Evolutionary conservation across 1,284 basidiomycete species (phyloP), one percentile per base, ranked within the genome.

Genomic region (Fomes fomentarius): DNA sequence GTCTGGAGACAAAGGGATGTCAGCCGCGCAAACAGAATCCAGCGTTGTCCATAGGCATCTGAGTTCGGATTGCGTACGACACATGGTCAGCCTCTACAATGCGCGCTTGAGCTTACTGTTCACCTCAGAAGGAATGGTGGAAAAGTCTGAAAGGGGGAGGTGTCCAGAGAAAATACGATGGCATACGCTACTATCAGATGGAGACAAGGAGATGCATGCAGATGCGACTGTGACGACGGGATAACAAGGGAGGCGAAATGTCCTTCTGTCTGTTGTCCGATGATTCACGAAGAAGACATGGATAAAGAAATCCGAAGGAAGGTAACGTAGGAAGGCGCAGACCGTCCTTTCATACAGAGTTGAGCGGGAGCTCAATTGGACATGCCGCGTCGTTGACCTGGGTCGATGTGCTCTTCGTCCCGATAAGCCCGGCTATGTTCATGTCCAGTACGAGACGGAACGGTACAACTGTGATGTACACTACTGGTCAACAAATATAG

Each of bases 361-460:
- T 83, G 7, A 74, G 58, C 6, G 88, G 65, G 1, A 95, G 77
- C 68, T 92, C 83, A 61, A 94, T 81, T 1, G 93, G 93, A 66
- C 93, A 96, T 14, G 76, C 69, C 0, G 87, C 87, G 61, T 84
- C 78, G 7, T 78, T 74, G 41, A 93, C 76, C 56, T 83, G 73
- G 0, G 85, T 81, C 0, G 84, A 80, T 0, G 83, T 74, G 17
- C 71, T 71, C 30, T 78, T 81, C 12, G 75, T 73, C 14, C 77
- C 75, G n/a, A 80, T 75, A 34, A 94, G 77, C 12, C 93, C 93
- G 10, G 78, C 68, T 56, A 94, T 93, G 42, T 73, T 68, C 81
- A 93, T 84, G 40, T 82, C 76, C 41, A 95, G 71, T 34, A 85
- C 69, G 40, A 94, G 68, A 21, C 81, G 79, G 69, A 94, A 86